Evolutionary conservation across 2,329 filamentous ascomycete species (phyloP).

Genomic region (Pseudohalonectria lignicola): DNA sequence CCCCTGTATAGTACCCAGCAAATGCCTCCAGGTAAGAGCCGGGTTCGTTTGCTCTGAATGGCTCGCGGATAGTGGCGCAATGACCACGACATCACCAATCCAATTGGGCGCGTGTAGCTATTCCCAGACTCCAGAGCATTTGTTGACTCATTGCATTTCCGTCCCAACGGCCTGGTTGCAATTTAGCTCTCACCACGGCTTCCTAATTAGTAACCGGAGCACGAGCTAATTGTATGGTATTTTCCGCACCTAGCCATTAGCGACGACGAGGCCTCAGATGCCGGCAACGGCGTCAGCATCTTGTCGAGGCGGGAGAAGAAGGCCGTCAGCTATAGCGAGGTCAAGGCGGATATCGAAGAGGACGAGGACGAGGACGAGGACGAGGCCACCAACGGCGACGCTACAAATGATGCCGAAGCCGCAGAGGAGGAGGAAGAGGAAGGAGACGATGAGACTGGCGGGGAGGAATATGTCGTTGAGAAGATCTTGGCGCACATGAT

Average conservation of each 20-base stretch:
- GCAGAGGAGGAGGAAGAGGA: constrained; percentile 22
- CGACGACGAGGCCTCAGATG: constrained; percentile 28
- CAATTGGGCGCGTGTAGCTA: no score
- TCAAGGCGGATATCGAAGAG: constrained; percentile 12
- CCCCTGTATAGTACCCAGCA: no score
- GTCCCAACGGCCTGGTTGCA: no score
- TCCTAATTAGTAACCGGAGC: no score
- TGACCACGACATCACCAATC: no score
- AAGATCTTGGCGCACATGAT: constrained; percentile 58
- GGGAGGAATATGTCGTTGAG: constrained; percentile 54
- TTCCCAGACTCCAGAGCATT: no score
- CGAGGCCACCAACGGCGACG: constrained; percentile 11
- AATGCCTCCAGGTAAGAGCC: no score
- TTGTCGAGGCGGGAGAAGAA: constrained; percentile 9
- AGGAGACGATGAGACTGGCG: constrained; percentile 25
- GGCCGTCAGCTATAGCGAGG: constrained; percentile 22
- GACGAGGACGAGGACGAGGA: constrained; percentile 10
- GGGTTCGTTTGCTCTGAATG: no score
- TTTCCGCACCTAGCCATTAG: constrained; percentile 30
- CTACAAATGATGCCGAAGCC: constrained; percentile 10
- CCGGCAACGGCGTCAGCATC: constrained; percentile 12
- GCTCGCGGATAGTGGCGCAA: no score
- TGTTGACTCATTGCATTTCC: no score
- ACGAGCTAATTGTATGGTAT: no score
- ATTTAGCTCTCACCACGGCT: no score